Evolutionary conservation across 345 rosid species (phyloP).

Genomic region (Eucalyptus shirleyi): DNA sequence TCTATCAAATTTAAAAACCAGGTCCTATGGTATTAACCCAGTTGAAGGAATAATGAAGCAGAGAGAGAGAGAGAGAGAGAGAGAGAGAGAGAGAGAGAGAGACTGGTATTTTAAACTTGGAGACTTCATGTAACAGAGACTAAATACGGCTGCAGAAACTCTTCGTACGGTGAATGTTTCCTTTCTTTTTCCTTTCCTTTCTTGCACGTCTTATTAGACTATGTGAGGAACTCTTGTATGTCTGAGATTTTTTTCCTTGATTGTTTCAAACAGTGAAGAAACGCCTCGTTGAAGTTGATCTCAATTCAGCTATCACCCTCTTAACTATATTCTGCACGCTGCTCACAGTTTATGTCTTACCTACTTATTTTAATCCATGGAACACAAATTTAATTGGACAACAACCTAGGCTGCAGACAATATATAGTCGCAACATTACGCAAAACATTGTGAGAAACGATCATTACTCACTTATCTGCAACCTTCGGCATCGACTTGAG

Average conservation of each 20-base stretch:
- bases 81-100: too few relatives aligned
- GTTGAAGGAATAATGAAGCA: too few relatives aligned
- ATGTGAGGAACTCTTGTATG: accelerated
- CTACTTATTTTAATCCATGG: too few relatives aligned
- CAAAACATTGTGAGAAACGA: not conserved
- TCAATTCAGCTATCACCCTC: not conserved
- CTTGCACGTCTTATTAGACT: not conserved
- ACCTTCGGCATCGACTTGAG: too few relatives aligned
- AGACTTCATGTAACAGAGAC: too few relatives aligned
- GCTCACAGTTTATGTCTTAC: accelerated
- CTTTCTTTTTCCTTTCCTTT: accelerated
- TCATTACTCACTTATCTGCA: too few relatives aligned
- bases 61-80: not conserved
- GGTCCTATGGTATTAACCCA: too few relatives aligned
- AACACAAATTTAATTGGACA: not conserved
- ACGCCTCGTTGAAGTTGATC: not conserved
- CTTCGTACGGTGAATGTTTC: not conserved
- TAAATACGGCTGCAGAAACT: too few relatives aligned
- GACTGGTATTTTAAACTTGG: too few relatives aligned
- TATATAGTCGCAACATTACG: not conserved
- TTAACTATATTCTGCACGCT: not conserved
- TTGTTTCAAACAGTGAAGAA: not conserved
- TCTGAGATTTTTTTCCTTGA: not conserved
- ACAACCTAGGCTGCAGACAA: not conserved
- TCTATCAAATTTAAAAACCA: too few relatives aligned